Base-by-base conservation (phyloP, 2,329 filamentous ascomycete species). In the Sclerotinia minor region DNA sequence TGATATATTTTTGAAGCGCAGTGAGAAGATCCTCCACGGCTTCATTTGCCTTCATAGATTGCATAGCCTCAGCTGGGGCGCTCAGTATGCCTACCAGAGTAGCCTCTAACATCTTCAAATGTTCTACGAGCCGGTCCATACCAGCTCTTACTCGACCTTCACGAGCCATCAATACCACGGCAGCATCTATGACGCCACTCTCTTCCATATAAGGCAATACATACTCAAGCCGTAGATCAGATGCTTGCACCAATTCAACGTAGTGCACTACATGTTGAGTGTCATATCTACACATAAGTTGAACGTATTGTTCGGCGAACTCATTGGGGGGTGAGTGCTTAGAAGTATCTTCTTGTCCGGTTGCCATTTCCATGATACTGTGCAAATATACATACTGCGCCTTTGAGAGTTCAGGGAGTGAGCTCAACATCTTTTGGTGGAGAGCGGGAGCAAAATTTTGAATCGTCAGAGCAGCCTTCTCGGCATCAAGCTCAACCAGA, bases 101-200 rank as follows among this genome's bases (percentile, higher is more conserved):
- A 2, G 89, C 89, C 77, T 96, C 90, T 0, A 99, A 82, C 0
- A 90, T 94, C 49, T 84, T 83, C 35, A 99, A 79, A 76, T 99
- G 94, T 72, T 84, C 86, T n/a, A 92, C 85, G 29, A 99, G 84
- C 59, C 95, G 87, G 67, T 88, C 84, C 90, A 99, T 96, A 7
- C 93, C 95, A 73, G 90, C 86, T 69, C 87, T 85, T 17, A 94
- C 84, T 74, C 95, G 88, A 0, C 96, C 95, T 76, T 97, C 93
- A 68, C 92, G 87, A 50, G 92, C 92, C 84, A 99, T 90, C 13
- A 99, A 83, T 1, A 97, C 87, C 8, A 99, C 92, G 0, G 93
- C 94, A 5, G 94, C 96, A 80, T 99, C 95, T 57, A 99, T 87
- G 6, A 95, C 92, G 0, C 94, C 94, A 53, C 89, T 93, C 70